Conservation (phyloP, 106 monocot species). For the Amphibolis antarctica region DNA sequence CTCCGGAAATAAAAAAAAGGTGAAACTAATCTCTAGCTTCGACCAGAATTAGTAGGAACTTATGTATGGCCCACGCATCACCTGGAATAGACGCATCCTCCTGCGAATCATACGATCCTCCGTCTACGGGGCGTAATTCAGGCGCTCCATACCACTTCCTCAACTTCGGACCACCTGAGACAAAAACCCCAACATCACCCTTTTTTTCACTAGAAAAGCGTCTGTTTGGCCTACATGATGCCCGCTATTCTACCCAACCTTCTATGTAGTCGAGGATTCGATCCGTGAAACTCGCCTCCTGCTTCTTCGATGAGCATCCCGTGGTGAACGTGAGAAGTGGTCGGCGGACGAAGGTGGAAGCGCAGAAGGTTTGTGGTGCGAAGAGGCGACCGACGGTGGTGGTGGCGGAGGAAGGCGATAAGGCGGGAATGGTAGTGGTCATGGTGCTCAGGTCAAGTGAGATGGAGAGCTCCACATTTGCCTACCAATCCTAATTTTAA, state of each 20-base stretch:
- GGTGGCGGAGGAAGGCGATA: background rate
- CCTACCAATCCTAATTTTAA: too few species aligned
- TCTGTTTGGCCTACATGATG: background rate
- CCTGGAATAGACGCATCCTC: constrained; percentile 36
- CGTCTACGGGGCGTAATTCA: constrained; percentile 60
- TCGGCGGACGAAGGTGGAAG: background rate
- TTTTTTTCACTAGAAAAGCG: background rate
- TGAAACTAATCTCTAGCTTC: background rate
- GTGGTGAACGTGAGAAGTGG: background rate
- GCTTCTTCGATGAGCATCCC: constrained; percentile 31
- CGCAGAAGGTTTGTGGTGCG: background rate
- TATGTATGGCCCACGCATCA: constrained; percentile 1
- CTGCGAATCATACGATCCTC: constrained; percentile 21
- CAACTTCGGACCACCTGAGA: constrained; percentile 85
- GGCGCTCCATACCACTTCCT: constrained; percentile 97
- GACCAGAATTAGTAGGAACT: background rate
- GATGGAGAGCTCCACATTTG: too few species aligned
- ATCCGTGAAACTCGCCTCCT: constrained; percentile 56
- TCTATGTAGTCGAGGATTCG: constrained; percentile 94
- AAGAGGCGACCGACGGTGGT: background rate
- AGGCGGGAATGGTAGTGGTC: constrained; percentile 5
- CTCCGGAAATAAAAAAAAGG: background rate
- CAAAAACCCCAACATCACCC: background rate
- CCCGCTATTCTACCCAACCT: constrained; percentile 36
- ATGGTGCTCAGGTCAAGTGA: constrained; percentile 3